A percentile compares a stretch with the other conserved stretches of the same genome.
phyloP scores from a whole-genome alignment of 768 basidiomycete species.

The Leccinum incarnatum region DNA sequence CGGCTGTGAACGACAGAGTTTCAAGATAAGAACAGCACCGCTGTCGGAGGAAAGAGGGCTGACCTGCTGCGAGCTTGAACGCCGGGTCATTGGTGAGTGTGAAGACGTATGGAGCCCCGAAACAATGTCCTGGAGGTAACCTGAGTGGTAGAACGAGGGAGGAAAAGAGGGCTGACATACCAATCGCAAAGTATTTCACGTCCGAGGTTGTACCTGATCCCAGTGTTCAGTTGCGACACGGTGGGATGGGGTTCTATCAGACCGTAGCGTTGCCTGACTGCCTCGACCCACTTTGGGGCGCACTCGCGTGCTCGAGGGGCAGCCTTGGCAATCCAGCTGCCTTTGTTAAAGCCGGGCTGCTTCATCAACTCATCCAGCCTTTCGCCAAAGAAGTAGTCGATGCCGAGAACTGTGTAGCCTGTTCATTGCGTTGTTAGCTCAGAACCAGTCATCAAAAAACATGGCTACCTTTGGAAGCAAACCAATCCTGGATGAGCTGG shows the following conservation, averaged over 20 bases:
- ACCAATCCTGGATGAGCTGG: constrained; percentile 62
- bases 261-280: constrained; percentile 51
- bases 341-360: constrained; percentile 37
- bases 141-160: background rate
- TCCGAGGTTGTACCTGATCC: constrained; percentile 18
- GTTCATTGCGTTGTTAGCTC: background rate
- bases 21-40: background rate
- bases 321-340: constrained; percentile 41
- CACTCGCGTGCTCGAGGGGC: constrained; percentile 36
- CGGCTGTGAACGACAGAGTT: constrained; percentile 31
- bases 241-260: background rate
- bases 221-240: constrained; percentile 10
- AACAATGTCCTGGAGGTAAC: constrained; percentile 48
- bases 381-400: constrained; percentile 66
- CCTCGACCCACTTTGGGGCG: constrained; percentile 51
- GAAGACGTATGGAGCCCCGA: constrained; percentile 52
- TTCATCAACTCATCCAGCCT: constrained; percentile 41
- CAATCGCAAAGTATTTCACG: constrained; percentile 45
- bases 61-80: constrained; percentile 45
- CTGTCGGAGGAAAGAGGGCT: background rate
- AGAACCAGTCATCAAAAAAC: background rate
- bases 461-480: constrained; percentile 51
- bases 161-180: constrained; percentile 21
- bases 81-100: constrained; percentile 43
- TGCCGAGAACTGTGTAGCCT: constrained; percentile 53